These are phyloP conservation scores for Tilletia indica DNA, from an alignment of 1,284 basidiomycete genomes.

Conservation along the genomic window DNA sequence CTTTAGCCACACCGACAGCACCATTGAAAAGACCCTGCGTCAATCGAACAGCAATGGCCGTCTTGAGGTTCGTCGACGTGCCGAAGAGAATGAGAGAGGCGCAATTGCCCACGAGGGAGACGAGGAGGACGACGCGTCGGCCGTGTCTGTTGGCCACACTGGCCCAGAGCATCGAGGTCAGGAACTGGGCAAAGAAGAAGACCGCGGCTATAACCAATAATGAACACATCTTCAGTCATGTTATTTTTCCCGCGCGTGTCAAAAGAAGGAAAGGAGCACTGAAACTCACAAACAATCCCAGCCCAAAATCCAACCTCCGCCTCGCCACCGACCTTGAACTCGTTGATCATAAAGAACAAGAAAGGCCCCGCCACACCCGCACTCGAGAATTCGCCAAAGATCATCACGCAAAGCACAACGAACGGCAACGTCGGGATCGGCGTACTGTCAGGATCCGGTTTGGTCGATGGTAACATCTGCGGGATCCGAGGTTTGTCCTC, in stretches of 20 bases:
- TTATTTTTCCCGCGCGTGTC: not conserved
- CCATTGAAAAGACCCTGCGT: constrained; percentile 94
- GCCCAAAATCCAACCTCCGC: constrained; percentile 53
- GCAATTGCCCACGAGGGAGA: constrained; percentile 79
- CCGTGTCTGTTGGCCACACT: constrained; percentile 90
- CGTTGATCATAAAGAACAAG: constrained; percentile 54
- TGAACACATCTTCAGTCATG: no score
- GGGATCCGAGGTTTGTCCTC: constrained; percentile 15
- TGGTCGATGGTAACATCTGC: constrained; percentile 30
- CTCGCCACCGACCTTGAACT: constrained; percentile 51
- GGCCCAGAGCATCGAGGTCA: constrained; percentile 89
- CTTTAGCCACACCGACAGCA: constrained; percentile 81
- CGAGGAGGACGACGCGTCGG: constrained; percentile 76
- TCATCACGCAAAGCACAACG: constrained; percentile 50
- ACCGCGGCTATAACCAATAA: constrained; percentile 55
- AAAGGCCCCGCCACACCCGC: constrained; percentile 51
- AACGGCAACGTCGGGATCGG: constrained; percentile 52
- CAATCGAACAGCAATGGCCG: constrained; percentile 84
- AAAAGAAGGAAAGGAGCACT: not conserved
- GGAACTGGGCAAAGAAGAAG: constrained; percentile 60
- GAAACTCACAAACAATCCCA: constrained; percentile 37
- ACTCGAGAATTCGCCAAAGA: constrained; percentile 60
- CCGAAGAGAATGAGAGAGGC: constrained; percentile 79
- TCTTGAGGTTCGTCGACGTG: constrained; percentile 63
- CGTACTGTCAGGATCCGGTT: constrained; percentile 33